Conservation (phyloP, 139 green algal genomes). For the Bryopsis sp. region DNA sequence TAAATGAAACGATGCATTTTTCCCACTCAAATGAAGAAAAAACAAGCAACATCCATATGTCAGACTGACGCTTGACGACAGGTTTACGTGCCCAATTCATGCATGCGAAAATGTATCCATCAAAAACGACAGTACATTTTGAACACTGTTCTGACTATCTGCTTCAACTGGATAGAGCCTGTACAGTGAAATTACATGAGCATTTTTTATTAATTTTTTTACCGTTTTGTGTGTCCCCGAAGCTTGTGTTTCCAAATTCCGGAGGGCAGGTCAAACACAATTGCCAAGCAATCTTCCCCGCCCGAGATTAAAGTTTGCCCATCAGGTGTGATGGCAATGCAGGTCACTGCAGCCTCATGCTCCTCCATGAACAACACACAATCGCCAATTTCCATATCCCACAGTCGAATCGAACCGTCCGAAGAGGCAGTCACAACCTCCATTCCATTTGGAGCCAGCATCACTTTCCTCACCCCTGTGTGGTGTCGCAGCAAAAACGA, state of each 20-base stretch:
- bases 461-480: slow-evolving; percentile 37
- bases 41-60: neutral
- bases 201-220: too few species aligned
- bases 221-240: slow-evolving; percentile 30
- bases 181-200: too few species aligned
- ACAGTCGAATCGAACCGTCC: slow-evolving; percentile 51
- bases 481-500: too few species aligned
- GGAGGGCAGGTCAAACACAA: slow-evolving; percentile 49
- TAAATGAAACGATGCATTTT: neutral
- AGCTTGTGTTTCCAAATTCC: slow-evolving; percentile 36
- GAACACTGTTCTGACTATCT: neutral
- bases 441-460: slow-evolving; percentile 56
- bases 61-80: neutral
- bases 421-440: slow-evolving; percentile 59
- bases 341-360: slow-evolving; percentile 31
- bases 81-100: neutral
- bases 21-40: too few species aligned
- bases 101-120: neutral
- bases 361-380: slow-evolving; percentile 60
- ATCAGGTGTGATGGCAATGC: slow-evolving; percentile 44
- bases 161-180: too few species aligned
- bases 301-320: slow-evolving; percentile 36
- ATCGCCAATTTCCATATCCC: slow-evolving; percentile 82
- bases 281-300: slow-evolving; percentile 36
- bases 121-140: neutral